Evolutionary conservation across 176 grass and related monocot genomes (phyloP), one percentile per base, ranked within the genome.

Genomic region (Musa beccarii): DNA sequence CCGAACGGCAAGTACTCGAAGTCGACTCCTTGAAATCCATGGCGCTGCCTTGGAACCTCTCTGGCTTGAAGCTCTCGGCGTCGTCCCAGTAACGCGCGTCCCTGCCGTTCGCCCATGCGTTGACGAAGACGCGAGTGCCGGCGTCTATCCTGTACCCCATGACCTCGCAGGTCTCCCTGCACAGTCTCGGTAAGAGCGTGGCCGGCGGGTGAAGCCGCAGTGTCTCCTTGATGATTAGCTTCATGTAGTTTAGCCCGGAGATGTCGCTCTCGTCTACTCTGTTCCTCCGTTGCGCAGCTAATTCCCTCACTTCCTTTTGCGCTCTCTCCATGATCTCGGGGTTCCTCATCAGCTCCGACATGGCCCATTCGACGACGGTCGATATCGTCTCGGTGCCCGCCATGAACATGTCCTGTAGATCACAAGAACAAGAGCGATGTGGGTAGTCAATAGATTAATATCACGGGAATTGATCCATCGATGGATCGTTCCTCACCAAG

Each of bases 1-100:
- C 69, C 69, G 16, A 71, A 71, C 14, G 69, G 69, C 34, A 71
- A 52, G 24, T 51, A 52, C 11, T 71, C 69, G 14, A 52, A 71
- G 49, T 71, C 6, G 19, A 10, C 2, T n/a, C 69, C 17, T 6
- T 71, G 34, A 34, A 52, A 17, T 51, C 69, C 0, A 52, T 11
- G 5, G 14, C 10, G 1, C n/a, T 52, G 16, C 52, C 17, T 10
- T 26, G 9, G 34, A 71, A 71, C 49, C 69, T 51, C 69, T 71
- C 69, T 6, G 69, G 69, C 17, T 1, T 50, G 69, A 71, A 71
- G 0, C 0, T 15, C 8, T 23, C 49, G 8, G 49, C 19, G 19
- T 71, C 50, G 8, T n/a, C 10, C 69, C 69, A 71, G 14, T 50
- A 51, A 16, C 19, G 14, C 1, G 2, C 1, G 4, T 71, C 69